Evolutionary conservation across 164 flowering plant genomes (phyloP).

Genomic region (Aristolochia contorta): DNA sequence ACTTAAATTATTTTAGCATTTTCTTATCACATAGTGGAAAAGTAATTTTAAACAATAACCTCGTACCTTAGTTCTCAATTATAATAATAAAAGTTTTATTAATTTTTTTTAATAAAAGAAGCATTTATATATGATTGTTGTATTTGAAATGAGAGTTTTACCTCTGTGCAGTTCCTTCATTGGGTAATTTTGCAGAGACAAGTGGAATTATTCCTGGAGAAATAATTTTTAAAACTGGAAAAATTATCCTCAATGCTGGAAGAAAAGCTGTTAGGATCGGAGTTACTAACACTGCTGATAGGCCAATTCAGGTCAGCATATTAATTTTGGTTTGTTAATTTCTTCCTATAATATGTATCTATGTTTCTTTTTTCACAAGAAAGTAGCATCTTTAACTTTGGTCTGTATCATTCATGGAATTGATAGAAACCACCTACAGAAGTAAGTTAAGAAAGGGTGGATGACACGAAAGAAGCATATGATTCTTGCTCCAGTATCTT

Average conservation of each 20-base stretch:
- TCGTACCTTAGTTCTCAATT: no score
- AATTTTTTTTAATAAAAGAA: no score
- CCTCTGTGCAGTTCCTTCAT: constrained; percentile 71
- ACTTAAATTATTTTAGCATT: no score
- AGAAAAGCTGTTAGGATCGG: constrained; percentile 54
- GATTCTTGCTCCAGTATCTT: no score
- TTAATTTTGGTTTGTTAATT: not conserved
- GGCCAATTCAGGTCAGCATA: constrained; percentile 77
- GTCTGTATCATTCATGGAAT: not conserved
- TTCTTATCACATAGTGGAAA: no score
- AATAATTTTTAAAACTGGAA: constrained; percentile 28
- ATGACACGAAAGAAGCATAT: no score
- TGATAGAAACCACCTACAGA: not conserved
- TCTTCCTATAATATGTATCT: not conserved
- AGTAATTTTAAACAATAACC: no score
- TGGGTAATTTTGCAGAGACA: constrained; percentile 44
- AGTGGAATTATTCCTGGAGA: constrained; percentile 56
- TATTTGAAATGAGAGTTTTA: constrained; percentile 7
- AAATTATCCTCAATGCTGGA: constrained; percentile 46
- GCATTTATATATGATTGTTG: no score
- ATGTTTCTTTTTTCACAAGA: not conserved
- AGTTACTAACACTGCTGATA: constrained; percentile 68
- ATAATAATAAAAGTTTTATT: no score
- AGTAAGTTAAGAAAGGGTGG: no score
- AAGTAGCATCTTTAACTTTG: not conserved